phyloP scores from a whole-genome alignment of 208 protist genomes.

The Crithidia sp. region DNA sequence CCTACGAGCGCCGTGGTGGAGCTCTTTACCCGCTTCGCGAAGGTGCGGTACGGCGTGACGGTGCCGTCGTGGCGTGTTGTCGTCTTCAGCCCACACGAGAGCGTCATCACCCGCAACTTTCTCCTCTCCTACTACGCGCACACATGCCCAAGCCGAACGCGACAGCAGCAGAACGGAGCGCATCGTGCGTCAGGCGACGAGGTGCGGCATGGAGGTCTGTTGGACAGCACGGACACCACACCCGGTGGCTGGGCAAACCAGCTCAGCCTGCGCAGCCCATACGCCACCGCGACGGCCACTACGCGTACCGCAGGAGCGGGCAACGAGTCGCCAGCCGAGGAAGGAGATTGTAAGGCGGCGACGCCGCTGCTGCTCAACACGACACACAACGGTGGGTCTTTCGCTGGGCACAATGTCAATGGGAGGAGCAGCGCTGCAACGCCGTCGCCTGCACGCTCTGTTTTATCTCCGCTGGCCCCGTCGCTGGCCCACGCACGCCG shows the following conservation, averaged over 20 bases:
- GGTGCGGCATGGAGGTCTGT: background rate
- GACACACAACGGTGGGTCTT: too few relatives aligned
- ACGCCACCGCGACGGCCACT: too few relatives aligned
- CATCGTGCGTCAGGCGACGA: background rate
- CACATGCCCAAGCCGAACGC: background rate
- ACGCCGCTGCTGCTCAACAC: background rate
- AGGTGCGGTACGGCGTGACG: slow-evolving; percentile 40
- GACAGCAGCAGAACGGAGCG: background rate
- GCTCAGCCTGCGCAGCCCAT: too few relatives aligned
- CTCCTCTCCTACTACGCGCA: slow-evolving; percentile 29
- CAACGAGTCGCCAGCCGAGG: too few relatives aligned
- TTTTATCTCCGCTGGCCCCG: background rate
- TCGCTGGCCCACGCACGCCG: background rate
- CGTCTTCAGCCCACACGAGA: slow-evolving; percentile 49
- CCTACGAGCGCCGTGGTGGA: background rate
- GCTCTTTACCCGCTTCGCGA: slow-evolving; percentile 8
- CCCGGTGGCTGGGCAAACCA: too few relatives aligned
- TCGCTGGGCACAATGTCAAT: too few relatives aligned
- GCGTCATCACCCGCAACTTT: slow-evolving; percentile 32
- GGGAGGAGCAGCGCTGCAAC: too few relatives aligned
- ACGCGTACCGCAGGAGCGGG: too few relatives aligned
- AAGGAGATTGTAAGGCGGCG: too few relatives aligned
- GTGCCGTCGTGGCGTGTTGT: slow-evolving; percentile 69
- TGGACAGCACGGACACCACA: background rate
- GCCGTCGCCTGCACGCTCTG: too few relatives aligned